Percentiles rank a stretch among this genome's conserved stretches.
These are phyloP conservation scores for Lotus japonicus DNA, from an alignment of 306 rosid species.

Conservation along the genomic window DNA sequence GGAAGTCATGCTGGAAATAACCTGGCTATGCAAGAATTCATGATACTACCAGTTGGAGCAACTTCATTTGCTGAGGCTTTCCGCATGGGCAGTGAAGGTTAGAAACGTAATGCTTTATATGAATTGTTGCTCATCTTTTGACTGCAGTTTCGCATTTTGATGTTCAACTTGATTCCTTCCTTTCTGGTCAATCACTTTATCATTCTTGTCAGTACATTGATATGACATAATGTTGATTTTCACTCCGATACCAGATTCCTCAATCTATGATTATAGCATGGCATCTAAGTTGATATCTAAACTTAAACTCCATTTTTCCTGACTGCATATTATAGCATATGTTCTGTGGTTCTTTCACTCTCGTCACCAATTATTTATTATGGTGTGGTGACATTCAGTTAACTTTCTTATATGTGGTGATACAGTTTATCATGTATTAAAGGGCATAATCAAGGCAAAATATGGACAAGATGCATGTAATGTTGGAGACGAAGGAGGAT, in stretches of 20 bases:
- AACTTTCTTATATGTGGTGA: background rate
- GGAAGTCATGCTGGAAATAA: conserved; percentile 98
- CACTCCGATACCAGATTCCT: background rate
- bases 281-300: conserved; percentile 12
- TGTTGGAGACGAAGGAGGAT: conserved; percentile 98
- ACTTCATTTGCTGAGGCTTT: conserved; percentile 86
- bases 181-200: background rate
- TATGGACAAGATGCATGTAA: conserved; percentile 99
- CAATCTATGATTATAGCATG: background rate
- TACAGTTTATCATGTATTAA: conserved; percentile 78
- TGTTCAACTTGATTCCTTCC: background rate
- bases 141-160: conserved; percentile 1
- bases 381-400: conserved; percentile 4
- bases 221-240: background rate
- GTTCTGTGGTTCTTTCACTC: background rate
- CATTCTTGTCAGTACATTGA: background rate
- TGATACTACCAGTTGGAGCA: conserved; percentile 94
- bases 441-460: conserved; percentile 91
- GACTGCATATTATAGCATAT: background rate
- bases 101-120: conserved; percentile 16
- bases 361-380: background rate
- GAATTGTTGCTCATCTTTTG: background rate
- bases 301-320: background rate
- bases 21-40: conserved; percentile 97
- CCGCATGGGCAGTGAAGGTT: conserved; percentile 98